A percentile compares a stretch with the other conserved stretches of the same genome.
Evolutionary conservation across 805 yeast genomes (phyloP).

Genomic region (Lipomyces starkeyi): DNA sequence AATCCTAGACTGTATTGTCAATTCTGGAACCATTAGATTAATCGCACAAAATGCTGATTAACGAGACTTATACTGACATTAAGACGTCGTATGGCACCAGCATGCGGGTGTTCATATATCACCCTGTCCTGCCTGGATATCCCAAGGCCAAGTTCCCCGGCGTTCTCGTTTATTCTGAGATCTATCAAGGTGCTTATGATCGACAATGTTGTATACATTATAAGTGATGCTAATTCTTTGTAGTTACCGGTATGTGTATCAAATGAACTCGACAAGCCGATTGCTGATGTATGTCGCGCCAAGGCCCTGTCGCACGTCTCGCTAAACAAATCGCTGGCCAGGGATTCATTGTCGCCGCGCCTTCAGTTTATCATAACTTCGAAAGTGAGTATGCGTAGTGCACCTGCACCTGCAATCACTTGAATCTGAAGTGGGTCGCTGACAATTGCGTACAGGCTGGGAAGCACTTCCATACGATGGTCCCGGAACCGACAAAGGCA

Average conservation of each 20-base stretch:
- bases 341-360: conserved; percentile 80
- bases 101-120: conserved; percentile 67
- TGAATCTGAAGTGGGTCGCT: not conserved
- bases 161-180: conserved; percentile 77
- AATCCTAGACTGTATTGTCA: not conserved
- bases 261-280: not conserved
- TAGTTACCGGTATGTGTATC: conserved; percentile 23
- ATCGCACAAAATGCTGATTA: conserved; percentile 60
- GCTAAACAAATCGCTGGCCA: conserved; percentile 80
- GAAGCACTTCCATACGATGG: conserved; percentile 72
- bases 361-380: conserved; percentile 79
- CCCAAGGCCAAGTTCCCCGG: conserved; percentile 85
- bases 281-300: not conserved
- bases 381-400: conserved; percentile 45
- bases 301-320: conserved; percentile 81
- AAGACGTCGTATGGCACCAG: conserved; percentile 68
- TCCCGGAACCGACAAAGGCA: conserved; percentile 78
- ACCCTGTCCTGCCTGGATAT: conserved; percentile 72
- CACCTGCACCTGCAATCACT: not conserved
- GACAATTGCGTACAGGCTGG: conserved; percentile 44
- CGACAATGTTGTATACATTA: not conserved
- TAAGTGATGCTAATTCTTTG: not conserved
- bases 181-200: conserved; percentile 62
- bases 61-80: conserved; percentile 68
- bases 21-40: not conserved